Conservation (phyloP, 108 stramenopile genomes). For the Stephanodiscus minutulus region DNA sequence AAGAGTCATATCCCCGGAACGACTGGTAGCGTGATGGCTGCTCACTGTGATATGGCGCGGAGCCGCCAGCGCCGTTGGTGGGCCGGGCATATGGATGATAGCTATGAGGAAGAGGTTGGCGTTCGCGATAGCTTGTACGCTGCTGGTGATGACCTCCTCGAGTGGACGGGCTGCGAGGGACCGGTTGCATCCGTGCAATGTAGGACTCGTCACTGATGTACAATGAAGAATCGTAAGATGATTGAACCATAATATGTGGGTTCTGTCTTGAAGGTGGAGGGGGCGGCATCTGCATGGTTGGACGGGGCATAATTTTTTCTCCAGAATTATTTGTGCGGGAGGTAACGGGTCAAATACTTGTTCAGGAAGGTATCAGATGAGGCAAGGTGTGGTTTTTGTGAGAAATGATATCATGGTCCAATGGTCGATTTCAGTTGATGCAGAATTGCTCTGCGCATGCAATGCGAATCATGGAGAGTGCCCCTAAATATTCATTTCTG, state of each 20-base stretch:
- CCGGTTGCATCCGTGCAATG: background rate
- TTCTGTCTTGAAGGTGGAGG: background rate
- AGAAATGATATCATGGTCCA: no score
- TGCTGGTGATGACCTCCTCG: constrained; percentile 6
- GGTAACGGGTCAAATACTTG: background rate
- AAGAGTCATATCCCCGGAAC: constrained; percentile 7
- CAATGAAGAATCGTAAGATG: background rate
- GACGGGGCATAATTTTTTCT: background rate
- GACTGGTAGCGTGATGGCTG: background rate
- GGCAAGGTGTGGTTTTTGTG: no score
- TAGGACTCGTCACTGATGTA: constrained; percentile 1
- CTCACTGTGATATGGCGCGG: background rate
- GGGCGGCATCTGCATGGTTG: background rate
- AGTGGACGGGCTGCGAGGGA: constrained; percentile 4
- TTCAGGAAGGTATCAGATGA: background rate
- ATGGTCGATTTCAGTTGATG: no score
- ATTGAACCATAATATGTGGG: background rate
- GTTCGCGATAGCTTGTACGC: background rate
- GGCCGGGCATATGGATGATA: constrained; percentile 11
- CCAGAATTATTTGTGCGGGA: background rate
- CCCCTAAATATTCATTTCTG: background rate
- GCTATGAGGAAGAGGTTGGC: background rate
- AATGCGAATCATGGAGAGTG: no score
- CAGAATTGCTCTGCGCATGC: no score
- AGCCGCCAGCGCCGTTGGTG: background rate